Conservation (phyloP, 2,329 filamentous ascomycete species). For the Metarhizium rileyi region DNA sequence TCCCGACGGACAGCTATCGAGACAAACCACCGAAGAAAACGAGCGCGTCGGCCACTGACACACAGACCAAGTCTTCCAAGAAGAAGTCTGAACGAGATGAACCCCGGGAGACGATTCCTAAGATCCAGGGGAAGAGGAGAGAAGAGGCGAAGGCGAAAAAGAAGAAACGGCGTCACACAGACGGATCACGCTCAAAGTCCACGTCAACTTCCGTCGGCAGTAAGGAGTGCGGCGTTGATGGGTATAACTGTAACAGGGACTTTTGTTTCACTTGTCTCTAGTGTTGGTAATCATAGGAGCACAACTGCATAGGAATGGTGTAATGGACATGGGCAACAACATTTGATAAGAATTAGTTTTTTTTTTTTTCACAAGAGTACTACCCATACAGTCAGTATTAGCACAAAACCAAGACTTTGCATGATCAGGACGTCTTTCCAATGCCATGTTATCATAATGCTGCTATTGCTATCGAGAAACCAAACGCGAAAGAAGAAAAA, state of each 20-base stretch:
- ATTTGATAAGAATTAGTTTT: not conserved
- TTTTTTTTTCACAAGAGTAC: not conserved
- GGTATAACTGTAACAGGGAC: conserved; percentile 44
- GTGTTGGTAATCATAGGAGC: not conserved
- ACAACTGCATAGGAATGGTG: not conserved
- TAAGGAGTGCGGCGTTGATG: conserved; percentile 44
- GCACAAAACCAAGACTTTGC: not conserved
- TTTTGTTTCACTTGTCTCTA: conserved; percentile 50
- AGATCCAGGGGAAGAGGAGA: conserved; percentile 1
- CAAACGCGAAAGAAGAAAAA: not conserved
- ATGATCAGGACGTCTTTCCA: not conserved
- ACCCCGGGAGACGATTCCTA: not conserved
- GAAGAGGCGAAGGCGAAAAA: conserved; percentile 5
- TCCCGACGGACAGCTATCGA: conserved; percentile 10
- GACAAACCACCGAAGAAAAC: conserved; percentile 16
- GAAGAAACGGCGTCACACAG: conserved; percentile 5
- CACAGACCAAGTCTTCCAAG: conserved; percentile 17
- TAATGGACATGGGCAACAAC: not conserved
- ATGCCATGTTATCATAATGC: not conserved
- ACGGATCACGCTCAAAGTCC: conserved; percentile 6
- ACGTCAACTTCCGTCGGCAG: conserved; percentile 37
- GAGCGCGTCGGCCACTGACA: conserved; percentile 18
- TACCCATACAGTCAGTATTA: not conserved
- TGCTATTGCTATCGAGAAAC: not conserved
- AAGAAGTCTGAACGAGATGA: conserved; percentile 8